Percentiles rank a stretch among this genome's conserved stretches.
phyloP scores from a whole-genome alignment of 2,329 filamentous ascomycete species.

The Falciphora oryzae region DNA sequence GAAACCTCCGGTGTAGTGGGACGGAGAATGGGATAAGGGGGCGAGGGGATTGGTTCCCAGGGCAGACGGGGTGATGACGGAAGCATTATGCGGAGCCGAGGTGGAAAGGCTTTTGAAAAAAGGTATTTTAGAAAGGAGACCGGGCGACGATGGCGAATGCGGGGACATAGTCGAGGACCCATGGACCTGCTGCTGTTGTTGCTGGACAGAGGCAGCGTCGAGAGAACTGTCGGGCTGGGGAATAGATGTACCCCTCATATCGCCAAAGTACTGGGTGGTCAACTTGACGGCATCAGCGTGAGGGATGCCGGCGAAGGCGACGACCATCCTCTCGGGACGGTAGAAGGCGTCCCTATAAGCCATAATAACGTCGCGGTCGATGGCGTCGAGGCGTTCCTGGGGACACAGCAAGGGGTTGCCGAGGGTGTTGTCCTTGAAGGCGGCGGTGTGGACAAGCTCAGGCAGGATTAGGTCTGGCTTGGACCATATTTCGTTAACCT shows the following conservation, averaged over 20 bases:
- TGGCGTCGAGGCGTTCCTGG: constrained; percentile 69
- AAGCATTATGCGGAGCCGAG: constrained; percentile 58
- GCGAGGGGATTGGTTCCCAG: constrained; percentile 34
- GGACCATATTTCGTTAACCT: constrained; percentile 95
- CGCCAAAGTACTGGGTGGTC: constrained; percentile 81
- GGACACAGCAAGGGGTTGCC: constrained; percentile 92
- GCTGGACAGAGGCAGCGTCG: neutral
- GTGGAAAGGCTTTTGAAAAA: constrained; percentile 87
- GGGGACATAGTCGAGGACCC: constrained; percentile 23
- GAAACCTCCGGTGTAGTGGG: constrained; percentile 92
- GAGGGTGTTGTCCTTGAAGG: constrained; percentile 92
- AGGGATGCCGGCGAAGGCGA: constrained; percentile 89
- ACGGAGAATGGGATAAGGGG: constrained; percentile 28
- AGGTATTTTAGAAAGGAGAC: constrained; percentile 66
- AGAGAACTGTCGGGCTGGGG: constrained; percentile 23
- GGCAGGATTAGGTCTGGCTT: constrained; percentile 95
- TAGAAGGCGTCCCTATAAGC: constrained; percentile 81
- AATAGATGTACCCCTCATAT: constrained; percentile 59
- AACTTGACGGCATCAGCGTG: constrained; percentile 75
- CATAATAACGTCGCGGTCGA: constrained; percentile 67
- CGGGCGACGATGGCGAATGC: constrained; percentile 39
- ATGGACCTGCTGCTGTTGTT: constrained; percentile 4
- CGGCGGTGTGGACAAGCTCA: constrained; percentile 90
- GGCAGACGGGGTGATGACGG: constrained; percentile 39
- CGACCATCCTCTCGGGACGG: constrained; percentile 82